phyloP scores from a whole-genome alignment of 768 basidiomycete species.

The Lanmaoa pseudosensibilis region DNA sequence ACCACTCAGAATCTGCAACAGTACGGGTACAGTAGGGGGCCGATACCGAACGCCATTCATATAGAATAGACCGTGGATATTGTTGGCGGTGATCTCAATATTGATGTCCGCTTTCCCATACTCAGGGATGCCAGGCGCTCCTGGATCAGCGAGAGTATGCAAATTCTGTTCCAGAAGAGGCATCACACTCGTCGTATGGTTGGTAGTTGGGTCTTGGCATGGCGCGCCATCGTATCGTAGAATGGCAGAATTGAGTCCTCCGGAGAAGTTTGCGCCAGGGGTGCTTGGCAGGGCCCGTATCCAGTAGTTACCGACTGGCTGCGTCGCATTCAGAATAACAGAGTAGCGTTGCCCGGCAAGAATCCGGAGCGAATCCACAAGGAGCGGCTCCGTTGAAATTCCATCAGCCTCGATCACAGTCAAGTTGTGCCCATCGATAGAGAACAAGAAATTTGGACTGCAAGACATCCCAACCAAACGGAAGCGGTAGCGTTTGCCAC shows the following conservation, averaged over 20 bases:
- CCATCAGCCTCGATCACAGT: conserved; percentile 46
- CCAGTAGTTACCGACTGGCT: conserved; percentile 55
- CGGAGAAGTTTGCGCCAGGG: conserved; percentile 22
- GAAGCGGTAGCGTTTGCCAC: conserved; percentile 46
- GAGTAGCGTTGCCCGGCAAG: conserved; percentile 43
- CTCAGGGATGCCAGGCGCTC: conserved; percentile 39
- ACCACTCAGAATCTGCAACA: conserved; percentile 48
- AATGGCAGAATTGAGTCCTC: conserved; percentile 55
- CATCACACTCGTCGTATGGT: conserved; percentile 20
- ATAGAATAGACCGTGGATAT: conserved; percentile 7
- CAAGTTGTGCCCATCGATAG: conserved; percentile 47
- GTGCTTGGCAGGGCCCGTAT: conserved; percentile 40
- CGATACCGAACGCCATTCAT: conserved; percentile 18
- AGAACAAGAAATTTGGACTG: conserved; percentile 43
- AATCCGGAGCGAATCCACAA: conserved; percentile 39
- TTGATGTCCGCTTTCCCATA: conserved; percentile 43
- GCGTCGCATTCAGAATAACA: conserved; percentile 43
- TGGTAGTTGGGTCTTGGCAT: conserved; percentile 39
- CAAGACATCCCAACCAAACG: conserved; percentile 49
- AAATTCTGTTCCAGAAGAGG: conserved; percentile 35
- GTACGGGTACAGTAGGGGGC: conserved; percentile 40
- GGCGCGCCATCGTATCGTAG: conserved; percentile 49
- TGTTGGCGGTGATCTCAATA: conserved; percentile 23
- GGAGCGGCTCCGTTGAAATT: conserved; percentile 39
- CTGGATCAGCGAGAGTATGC: conserved; percentile 25